Base-by-base conservation (phyloP, 805 yeast species). In the Cyberlindnera veronae region DNA sequence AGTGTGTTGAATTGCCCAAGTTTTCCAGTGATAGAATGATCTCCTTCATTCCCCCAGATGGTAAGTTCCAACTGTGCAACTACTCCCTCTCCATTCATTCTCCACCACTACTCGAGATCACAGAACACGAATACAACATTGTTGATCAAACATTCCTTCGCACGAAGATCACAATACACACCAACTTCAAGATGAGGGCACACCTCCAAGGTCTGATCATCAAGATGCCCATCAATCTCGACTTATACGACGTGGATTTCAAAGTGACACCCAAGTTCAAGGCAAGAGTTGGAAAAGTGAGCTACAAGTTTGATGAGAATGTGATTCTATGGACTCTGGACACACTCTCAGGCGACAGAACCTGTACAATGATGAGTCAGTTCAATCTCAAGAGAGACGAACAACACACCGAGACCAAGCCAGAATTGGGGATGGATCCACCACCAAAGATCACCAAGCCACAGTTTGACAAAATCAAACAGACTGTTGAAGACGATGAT, bases 41-140 rank as follows among this genome's bases (percentile, higher is more conserved):
- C 23, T 76, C 81, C 21, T 90, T 89, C 58, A 77, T 84, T 14
- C 96, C 97, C 13, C 96, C 96, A 0, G 96, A 88, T 67, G 96
- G 96, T 1, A 77, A 77, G 49, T 87, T 86, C 57, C 77, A 79
- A 23, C 71, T 88, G 27, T 65, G 69, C 38, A 53, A 56, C 36
- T 67, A 67, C 32, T 57, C 59, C 28, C 42, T 66, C 48, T 77
- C 85, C 2, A 47, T 64, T 30, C 53, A 61, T 6, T 58, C 66
- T 34, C 39, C 35, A 29, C 56, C 57, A 8, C 12, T 48, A 2
- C 22, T 51, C 5, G 51, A 51, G 24, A 32, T 51, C n/a, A 32
- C 33, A 5, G 50, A 46, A 10, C 35, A 36, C 11, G 37, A 32
- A 3, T 47, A 39, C 24, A 28, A 14, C 2, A 30, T 43, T 3